Evolutionary conservation across 2,329 filamentous ascomycete species (phyloP).

Genomic region (Colletotrichum simmondsii): DNA sequence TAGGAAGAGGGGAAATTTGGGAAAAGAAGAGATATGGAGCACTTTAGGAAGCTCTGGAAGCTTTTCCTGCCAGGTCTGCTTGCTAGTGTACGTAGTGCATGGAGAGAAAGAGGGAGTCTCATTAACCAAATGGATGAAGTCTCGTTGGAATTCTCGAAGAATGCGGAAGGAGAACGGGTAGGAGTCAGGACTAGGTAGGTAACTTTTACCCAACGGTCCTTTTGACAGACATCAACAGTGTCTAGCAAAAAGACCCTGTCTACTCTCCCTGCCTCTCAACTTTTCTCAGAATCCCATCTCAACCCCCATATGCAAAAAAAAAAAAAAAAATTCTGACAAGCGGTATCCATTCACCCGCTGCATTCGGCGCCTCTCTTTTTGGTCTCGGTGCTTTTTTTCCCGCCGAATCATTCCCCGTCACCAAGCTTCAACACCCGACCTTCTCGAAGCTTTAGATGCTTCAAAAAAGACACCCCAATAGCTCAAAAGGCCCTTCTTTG

Average conservation of each 20-base stretch:
- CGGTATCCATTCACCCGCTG: slow-evolving; percentile 4
- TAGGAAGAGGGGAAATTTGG: too few species aligned
- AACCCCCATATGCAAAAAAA: background rate
- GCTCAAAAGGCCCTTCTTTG: background rate
- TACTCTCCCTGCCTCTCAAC: too few species aligned
- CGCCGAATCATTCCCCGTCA: background rate
- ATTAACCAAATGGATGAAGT: background rate
- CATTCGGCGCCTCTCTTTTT: background rate
- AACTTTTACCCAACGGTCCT: background rate
- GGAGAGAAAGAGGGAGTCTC: background rate
- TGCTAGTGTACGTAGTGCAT: too few species aligned
- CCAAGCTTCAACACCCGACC: too few species aligned
- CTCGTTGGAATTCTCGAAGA: background rate
- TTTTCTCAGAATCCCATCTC: background rate
- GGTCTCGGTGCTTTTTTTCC: background rate
- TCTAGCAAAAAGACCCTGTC: slow-evolving; percentile 7
- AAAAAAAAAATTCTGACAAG: background rate
- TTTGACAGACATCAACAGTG: background rate
- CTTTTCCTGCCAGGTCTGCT: too few species aligned
- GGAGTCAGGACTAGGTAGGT: background rate
- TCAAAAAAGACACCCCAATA: background rate
- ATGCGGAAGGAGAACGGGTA: background rate
- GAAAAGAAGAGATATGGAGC: background rate
- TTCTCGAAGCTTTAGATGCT: background rate
- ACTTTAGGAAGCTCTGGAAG: too few species aligned